phyloP scores from a whole-genome alignment of 2,329 filamentous ascomycete species.

The Fusarium equiseti region DNA sequence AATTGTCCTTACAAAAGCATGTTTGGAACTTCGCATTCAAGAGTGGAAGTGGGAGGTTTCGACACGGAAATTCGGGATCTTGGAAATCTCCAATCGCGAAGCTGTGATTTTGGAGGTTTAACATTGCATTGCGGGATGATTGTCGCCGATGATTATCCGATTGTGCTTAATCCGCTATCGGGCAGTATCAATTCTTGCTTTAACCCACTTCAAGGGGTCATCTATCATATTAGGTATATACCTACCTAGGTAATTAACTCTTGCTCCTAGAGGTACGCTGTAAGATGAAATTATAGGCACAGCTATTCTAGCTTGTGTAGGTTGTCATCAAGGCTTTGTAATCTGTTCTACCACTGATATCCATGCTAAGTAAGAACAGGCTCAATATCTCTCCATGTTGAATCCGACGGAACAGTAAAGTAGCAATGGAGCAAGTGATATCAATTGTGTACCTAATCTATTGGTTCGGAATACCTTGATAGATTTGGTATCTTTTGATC shows the following conservation, averaged over 20 bases:
- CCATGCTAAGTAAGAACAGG: not conserved
- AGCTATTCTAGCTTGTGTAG: not conserved
- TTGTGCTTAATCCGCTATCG: not conserved
- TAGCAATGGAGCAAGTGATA: not conserved
- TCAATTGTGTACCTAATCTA: no score
- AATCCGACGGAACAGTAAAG: not conserved
- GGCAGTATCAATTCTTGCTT: not conserved
- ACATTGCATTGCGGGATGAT: constrained; percentile 18
- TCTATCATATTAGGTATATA: no score
- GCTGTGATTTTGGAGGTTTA: constrained; percentile 44
- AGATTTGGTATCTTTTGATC: not conserved
- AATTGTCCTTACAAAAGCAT: constrained; percentile 42
- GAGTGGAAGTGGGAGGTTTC: constrained; percentile 29
- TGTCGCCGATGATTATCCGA: constrained; percentile 45
- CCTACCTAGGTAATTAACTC: not conserved
- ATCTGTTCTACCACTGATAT: not conserved
- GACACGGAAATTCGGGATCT: constrained; percentile 35
- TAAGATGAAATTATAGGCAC: not conserved
- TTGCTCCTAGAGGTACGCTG: not conserved
- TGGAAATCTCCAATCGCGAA: constrained; percentile 39
- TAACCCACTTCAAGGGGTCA: not conserved
- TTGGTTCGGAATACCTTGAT: not conserved
- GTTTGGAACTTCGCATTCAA: constrained; percentile 37
- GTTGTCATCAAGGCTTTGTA: not conserved
- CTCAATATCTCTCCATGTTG: not conserved